These are phyloP conservation scores for Gyromitra esculenta DNA, from an alignment of 2,329 filamentous ascomycete species.

Conservation along the genomic window DNA sequence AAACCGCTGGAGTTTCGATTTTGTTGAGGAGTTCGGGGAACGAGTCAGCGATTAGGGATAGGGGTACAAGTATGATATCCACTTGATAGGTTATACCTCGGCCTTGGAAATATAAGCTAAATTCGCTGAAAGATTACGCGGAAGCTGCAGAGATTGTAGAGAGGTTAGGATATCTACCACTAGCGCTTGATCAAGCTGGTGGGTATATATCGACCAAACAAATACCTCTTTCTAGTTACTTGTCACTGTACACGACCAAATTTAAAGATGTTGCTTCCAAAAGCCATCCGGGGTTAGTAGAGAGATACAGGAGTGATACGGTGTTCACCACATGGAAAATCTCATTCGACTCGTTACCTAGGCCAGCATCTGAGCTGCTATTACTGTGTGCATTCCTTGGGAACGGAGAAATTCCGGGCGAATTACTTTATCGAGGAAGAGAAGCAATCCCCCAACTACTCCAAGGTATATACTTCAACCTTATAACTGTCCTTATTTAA, in stretches of 20 bases:
- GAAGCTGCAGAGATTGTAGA: slow-evolving; percentile 37
- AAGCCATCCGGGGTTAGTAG: slow-evolving; percentile 17
- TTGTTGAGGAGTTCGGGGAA: not conserved
- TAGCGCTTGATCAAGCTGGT: slow-evolving; percentile 49
- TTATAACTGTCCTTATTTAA: not conserved
- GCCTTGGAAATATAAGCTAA: too few relatives aligned
- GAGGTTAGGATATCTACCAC: slow-evolving; percentile 45
- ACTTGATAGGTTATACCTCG: slow-evolving; percentile 1
- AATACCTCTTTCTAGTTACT: slow-evolving; percentile 37
- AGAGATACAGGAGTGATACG: slow-evolving; percentile 41
- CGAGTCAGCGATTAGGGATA: not conserved
- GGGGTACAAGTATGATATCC: slow-evolving; percentile 53
- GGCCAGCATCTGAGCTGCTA: slow-evolving; percentile 46
- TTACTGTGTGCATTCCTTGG: slow-evolving; percentile 54
- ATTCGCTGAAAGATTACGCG: too few relatives aligned
- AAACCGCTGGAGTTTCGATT: slow-evolving; percentile 24
- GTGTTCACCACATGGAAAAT: slow-evolving; percentile 53
- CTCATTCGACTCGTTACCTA: slow-evolving; percentile 44
- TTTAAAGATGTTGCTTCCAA: slow-evolving; percentile 32
- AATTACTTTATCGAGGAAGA: slow-evolving; percentile 34
- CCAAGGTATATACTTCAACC: slow-evolving; percentile 6
- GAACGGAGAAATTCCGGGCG: slow-evolving; percentile 50
- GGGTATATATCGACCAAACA: slow-evolving; percentile 42
- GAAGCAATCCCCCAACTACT: not conserved
- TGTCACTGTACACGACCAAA: slow-evolving; percentile 43